Evolutionary conservation across 1,139 yeast species (phyloP), one percentile per base, ranked within the genome.

Genomic region (Scheffersomyces cryptocercus): DNA sequence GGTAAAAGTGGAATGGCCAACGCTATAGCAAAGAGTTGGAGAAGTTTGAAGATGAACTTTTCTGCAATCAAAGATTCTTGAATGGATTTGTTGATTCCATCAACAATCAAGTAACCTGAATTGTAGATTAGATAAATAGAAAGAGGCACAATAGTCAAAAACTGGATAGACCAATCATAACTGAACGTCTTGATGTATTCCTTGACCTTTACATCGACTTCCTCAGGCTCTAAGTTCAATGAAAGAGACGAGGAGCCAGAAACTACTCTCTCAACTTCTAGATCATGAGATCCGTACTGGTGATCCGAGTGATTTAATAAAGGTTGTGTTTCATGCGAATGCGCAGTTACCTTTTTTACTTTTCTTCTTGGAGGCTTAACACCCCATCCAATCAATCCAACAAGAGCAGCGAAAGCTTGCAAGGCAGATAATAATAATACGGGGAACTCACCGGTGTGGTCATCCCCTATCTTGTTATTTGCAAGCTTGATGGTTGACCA

Each of bases 131-230:
- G 50, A 37, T 78, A 73, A 1, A 82, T 68, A 0, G 84, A 70
- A n/a, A 86, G 40, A 4, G 96, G 96, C 6, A 84, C 88, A 29
- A 84, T 62, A 3, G 84, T 50, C 29, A 86, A 53, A 54, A 80
- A 88, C 62, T 89, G 96, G 24, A 88, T 53, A 7, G 84, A 75
- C 96, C 97, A 89, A 55, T 87, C 95, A 59, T 85, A 88, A 37
- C 84, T 74, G 47, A 74, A 73, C 5, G 79, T 73, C 42, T 76
- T 75, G 30, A 61, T 29, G 15, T 56, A 26, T 71, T 54, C 55
- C 36, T 41, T 54, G 57, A 38, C 54, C 58, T 10, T 58, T 50
- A 54, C 31, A 46, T 41, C 46, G 20, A 37, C 45, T 29, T 60
- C 62, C 43, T 43, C 44, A 2, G 43, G 47, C 7, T 32, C 33